Base-by-base conservation (phyloP, 78 protist species). In the Polysphondylium violaceum region DNA sequence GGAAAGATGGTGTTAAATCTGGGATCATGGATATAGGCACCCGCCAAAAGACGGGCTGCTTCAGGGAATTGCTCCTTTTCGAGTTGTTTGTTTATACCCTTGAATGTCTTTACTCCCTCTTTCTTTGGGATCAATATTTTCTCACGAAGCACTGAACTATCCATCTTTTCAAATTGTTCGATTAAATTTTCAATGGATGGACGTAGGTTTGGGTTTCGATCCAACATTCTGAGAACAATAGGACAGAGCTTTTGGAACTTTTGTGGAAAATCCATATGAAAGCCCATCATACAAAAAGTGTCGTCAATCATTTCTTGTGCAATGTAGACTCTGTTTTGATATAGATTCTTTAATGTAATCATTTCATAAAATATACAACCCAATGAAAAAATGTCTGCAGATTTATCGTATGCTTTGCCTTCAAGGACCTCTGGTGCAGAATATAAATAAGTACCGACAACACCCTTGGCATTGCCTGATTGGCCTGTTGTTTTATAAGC, bases 291-390 rank as follows among this genome's bases (percentile, higher is more conserved):
- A 33, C 58, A 67, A 36, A 83, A 83, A 14, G n/a, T n/a, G 29
- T 83, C 74, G 12, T 43, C n/a, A 3, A 69, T 23, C 19, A 83
- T 40, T 17, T 83, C 91, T 27, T 83, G 81, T 0, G 68, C 91
- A 58, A 83, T 21, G 47, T 43, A 83, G 11, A 40, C 23, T 43
- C 61, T 41, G 33, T 83, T 43, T 16, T 55, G 16, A 11, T 63
- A 29, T n/a, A 83, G 19, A 25, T 69, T 44, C 21, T 43, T 67
- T 2, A 83, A 33, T 21, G 91, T 83, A 0, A 83, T 83, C 51
- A 83, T 44, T 33, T 83, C 91, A 58, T 69, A 83, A 21, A 83
- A 83, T 3, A 83, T 69, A 43, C 91, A 83, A 59, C 91, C 91
- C 40, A 83, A 29, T 21, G 91, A 83, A 12, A 83, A 83, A 0